These are phyloP conservation scores for Helicostylum pulchrum DNA, from an alignment of 192 early-diverging fungal species.

Conservation along the genomic window DNA sequence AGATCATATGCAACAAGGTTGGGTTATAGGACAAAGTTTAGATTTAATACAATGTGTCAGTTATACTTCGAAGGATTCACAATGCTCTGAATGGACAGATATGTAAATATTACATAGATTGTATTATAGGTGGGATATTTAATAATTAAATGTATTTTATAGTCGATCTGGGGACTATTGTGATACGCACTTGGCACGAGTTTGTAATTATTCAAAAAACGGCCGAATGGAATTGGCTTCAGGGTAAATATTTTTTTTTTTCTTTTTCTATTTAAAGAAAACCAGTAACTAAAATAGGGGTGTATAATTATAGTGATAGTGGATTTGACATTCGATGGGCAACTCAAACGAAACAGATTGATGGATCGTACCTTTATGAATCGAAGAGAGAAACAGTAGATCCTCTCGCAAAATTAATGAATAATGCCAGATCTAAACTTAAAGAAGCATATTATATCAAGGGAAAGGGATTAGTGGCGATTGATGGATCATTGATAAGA, in stretches of 20 bases:
- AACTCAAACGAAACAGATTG: neutral
- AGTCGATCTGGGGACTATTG: conserved; percentile 29
- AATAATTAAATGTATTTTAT: neutral
- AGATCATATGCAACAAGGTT: conserved; percentile 14
- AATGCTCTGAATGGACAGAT: conserved; percentile 21
- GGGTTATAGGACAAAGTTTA: conserved; percentile 18
- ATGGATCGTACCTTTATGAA: neutral
- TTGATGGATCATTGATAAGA: neutral
- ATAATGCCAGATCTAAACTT: neutral
- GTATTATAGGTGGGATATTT: too few relatives aligned
- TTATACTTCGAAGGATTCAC: neutral
- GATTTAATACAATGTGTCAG: conserved; percentile 18
- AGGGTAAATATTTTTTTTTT: conserved; percentile 11
- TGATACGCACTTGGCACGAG: conserved; percentile 11
- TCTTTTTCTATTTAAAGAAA: neutral
- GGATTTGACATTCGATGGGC: conserved; percentile 29
- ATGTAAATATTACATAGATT: conserved; percentile 1
- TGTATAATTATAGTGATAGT: neutral
- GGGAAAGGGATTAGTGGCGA: conserved; percentile 5
- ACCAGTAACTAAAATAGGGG: neutral
- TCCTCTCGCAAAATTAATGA: too few relatives aligned
- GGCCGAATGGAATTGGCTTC: conserved; percentile 29
- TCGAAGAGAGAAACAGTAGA: neutral
- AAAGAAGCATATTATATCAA: conserved; percentile 10
- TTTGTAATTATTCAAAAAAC: conserved; percentile 18